phyloP scores from a whole-genome alignment of 768 basidiomycete species.

The Mycena leptocephala region DNA sequence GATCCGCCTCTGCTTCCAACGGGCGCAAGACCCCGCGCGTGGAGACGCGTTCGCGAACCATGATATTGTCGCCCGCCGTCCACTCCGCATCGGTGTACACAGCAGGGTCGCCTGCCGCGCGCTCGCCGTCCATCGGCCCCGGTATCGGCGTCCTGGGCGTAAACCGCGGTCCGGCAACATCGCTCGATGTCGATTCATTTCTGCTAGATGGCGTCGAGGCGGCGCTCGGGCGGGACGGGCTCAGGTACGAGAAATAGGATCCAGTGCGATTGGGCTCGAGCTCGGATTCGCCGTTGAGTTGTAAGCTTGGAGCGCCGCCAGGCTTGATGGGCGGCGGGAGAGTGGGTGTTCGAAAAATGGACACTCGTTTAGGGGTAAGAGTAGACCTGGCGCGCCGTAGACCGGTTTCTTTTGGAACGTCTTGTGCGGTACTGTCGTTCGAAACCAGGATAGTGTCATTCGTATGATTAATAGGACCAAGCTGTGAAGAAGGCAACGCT shows the following conservation, averaged over 20 bases:
- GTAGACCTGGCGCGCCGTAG: constrained; percentile 24
- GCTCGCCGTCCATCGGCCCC: constrained; percentile 39
- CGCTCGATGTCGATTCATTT: constrained; percentile 39
- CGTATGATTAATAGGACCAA: not conserved
- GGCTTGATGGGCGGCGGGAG: constrained; percentile 28
- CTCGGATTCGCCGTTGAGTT: not conserved
- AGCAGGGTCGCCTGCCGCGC: constrained; percentile 72
- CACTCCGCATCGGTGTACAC: constrained; percentile 71
- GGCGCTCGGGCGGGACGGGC: not conserved
- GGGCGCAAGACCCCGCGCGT: constrained; percentile 87
- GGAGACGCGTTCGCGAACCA: constrained; percentile 94
- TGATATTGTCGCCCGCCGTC: constrained; percentile 60
- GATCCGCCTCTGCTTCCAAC: constrained; percentile 79
- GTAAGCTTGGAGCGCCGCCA: not conserved
- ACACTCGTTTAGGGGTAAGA: constrained; percentile 15
- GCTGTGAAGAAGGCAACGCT: constrained; percentile 30
- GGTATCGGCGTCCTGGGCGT: constrained; percentile 29
- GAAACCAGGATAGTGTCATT: not conserved
- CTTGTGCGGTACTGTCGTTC: not conserved
- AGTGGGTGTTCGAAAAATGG: constrained; percentile 25
- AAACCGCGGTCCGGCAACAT: constrained; percentile 57
- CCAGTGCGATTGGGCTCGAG: not conserved
- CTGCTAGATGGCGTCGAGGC: constrained; percentile 22
- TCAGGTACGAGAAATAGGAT: constrained; percentile 27
- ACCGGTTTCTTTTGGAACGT: not conserved